These are phyloP conservation scores for Fraxinus excelsior DNA, from an alignment of 257 asterid species.

Conservation along the genomic window DNA sequence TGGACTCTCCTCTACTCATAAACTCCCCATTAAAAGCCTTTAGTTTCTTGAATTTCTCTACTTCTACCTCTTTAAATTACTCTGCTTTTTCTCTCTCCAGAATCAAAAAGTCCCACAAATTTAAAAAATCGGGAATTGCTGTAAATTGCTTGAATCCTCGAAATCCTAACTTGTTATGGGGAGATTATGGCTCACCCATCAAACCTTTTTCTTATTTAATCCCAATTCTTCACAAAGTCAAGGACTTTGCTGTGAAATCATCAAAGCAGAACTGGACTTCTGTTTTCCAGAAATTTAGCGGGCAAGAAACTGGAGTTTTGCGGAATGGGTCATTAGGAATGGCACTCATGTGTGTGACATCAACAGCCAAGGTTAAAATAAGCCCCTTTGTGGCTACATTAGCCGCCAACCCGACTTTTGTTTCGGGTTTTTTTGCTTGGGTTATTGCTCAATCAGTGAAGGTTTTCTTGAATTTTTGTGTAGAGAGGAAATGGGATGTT, in stretches of 20 bases:
- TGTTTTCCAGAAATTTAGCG: slow-evolving; percentile 22
- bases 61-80: slow-evolving; percentile 13
- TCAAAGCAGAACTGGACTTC: slow-evolving; percentile 39
- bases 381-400: slow-evolving; percentile 77
- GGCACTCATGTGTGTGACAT: slow-evolving; percentile 72
- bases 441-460: slow-evolving; percentile 68
- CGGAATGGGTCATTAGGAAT: slow-evolving; percentile 68
- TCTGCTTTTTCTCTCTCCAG: slow-evolving; percentile 31
- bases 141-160: slow-evolving; percentile 30
- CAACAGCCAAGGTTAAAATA: slow-evolving; percentile 78
- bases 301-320: slow-evolving; percentile 29
- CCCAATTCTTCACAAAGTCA: slow-evolving; percentile 51
- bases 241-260: slow-evolving; percentile 43
- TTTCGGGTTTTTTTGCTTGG: slow-evolving; percentile 77
- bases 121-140: slow-evolving; percentile 28
- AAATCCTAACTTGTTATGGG: slow-evolving; percentile 45
- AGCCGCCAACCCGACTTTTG: slow-evolving; percentile 82
- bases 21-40: slow-evolving; percentile 35
- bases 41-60: slow-evolving; percentile 28
- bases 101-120: slow-evolving; percentile 25
- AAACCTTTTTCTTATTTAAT: slow-evolving; percentile 54
- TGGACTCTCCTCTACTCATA: slow-evolving; percentile 49
- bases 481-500: slow-evolving; percentile 87
- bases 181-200: slow-evolving; percentile 27
- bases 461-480: slow-evolving; percentile 72